Conservation (phyloP, 257 asterid species). For the Ophiorrhiza pumila region DNA sequence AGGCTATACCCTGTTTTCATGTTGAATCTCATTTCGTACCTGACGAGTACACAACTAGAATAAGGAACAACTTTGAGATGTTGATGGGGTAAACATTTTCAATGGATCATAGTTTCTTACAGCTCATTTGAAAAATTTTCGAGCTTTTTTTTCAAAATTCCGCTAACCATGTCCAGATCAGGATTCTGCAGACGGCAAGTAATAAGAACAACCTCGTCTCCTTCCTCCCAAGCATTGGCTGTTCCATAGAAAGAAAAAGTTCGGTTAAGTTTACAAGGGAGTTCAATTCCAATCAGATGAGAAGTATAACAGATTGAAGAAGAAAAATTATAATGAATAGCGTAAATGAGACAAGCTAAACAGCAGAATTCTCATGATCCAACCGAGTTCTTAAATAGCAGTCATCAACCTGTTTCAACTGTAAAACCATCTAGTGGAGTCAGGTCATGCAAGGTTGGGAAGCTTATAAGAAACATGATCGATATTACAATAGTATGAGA, state of each 20-base stretch:
- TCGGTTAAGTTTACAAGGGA: not conserved
- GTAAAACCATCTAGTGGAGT: not conserved
- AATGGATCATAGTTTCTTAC: conserved; percentile 38
- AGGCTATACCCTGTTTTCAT: conserved; percentile 79
- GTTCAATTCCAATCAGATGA: not conserved
- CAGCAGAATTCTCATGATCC: not conserved
- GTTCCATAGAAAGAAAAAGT: conserved; percentile 22
- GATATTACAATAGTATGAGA: not conserved
- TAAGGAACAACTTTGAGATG: conserved; percentile 10
- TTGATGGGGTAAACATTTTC: conserved; percentile 6
- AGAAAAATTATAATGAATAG: not conserved
- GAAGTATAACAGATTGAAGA: not conserved
- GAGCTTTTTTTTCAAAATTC: conserved; percentile 55
- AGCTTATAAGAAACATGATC: not conserved
- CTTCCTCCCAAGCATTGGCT: conserved; percentile 99
- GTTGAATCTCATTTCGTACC: conserved; percentile 97
- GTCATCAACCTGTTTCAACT: not conserved
- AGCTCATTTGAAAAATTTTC: conserved; percentile 80
- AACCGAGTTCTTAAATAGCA: not conserved
- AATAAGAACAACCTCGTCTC: conserved; percentile 88
- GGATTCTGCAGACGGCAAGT: conserved; percentile 77
- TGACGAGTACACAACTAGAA: conserved; percentile 29
- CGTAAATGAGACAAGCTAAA: not conserved
- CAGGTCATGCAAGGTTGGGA: not conserved
- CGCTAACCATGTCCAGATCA: conserved; percentile 75